These are phyloP conservation scores for Straminergon stramineum DNA, from an alignment of 225 moss, liverwort and hornwort genomes.

Conservation along the genomic window DNA sequence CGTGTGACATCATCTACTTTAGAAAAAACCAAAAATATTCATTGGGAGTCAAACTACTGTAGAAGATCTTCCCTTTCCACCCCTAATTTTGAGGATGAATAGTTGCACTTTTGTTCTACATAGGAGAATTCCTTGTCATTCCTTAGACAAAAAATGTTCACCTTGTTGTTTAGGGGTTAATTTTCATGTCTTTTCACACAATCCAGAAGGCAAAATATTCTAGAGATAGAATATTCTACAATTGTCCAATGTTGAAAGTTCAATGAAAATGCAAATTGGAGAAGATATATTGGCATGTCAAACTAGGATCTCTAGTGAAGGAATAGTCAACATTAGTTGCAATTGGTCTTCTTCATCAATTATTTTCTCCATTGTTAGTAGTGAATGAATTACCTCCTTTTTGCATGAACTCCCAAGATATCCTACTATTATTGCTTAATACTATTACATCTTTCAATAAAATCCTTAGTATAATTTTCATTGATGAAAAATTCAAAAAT, in stretches of 20 bases:
- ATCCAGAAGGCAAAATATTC: background rate
- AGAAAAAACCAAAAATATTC: too few species aligned
- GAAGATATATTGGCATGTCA: too few species aligned
- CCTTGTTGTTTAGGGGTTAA: too few species aligned
- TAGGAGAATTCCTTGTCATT: too few species aligned
- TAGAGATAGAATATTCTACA: background rate
- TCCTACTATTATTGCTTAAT: background rate
- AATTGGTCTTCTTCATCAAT: background rate
- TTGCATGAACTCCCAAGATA: background rate
- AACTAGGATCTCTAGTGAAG: background rate
- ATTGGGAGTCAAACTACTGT: too few species aligned
- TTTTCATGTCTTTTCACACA: background rate
- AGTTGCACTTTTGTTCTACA: too few species aligned
- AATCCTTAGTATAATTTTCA: background rate
- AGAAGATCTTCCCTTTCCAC: too few species aligned
- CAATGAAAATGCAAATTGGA: background rate
- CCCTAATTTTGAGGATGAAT: too few species aligned
- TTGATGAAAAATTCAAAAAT: background rate
- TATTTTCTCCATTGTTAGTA: background rate
- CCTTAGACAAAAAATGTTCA: too few species aligned
- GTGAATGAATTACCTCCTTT: background rate
- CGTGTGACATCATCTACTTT: too few species aligned
- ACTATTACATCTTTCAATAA: background rate
- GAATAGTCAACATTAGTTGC: accelerated
- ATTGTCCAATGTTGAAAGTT: background rate